These are phyloP conservation scores for Leccinum laetum DNA, from an alignment of 1,284 basidiomycete species.

Conservation along the genomic window DNA sequence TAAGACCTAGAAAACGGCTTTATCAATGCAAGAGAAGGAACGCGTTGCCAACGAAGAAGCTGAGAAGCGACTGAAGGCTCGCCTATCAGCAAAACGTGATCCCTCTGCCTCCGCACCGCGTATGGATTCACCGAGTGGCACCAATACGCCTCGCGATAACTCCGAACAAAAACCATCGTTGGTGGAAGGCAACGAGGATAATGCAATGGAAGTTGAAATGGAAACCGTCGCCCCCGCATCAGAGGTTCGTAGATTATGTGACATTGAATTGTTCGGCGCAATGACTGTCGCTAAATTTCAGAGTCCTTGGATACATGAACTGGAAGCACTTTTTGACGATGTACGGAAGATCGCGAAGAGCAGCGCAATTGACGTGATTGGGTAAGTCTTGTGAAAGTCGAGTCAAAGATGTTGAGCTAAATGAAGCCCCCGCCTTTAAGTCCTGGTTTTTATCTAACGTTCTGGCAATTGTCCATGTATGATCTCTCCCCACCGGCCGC, in stretches of 20 bases:
- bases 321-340: slow-evolving; percentile 69
- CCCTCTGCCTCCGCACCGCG: slow-evolving; percentile 48
- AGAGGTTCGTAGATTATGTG: slow-evolving; percentile 21
- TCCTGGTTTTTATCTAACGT: slow-evolving; percentile 88
- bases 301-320: slow-evolving; percentile 77
- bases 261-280: slow-evolving; percentile 3
- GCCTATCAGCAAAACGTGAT: slow-evolving; percentile 73
- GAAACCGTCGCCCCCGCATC: slow-evolving; percentile 15
- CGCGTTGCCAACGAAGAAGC: slow-evolving; percentile 67
- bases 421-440: slow-evolving; percentile 39
- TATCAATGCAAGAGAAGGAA: slow-evolving; percentile 63
- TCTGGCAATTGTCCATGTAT: slow-evolving; percentile 92
- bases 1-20: slow-evolving; percentile 49
- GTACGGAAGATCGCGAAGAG: slow-evolving; percentile 67
- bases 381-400: slow-evolving; percentile 46
- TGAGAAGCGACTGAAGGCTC: slow-evolving; percentile 75
- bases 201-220: slow-evolving; percentile 50
- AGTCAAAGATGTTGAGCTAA: slow-evolving; percentile 6
- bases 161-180: slow-evolving; percentile 34
- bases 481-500: slow-evolving; percentile 76
- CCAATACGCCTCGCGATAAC: slow-evolving; percentile 35
- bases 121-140: slow-evolving; percentile 58
- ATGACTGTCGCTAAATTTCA: slow-evolving; percentile 30
- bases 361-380: slow-evolving; percentile 64
- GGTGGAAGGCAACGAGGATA: slow-evolving; percentile 46